Conservation (phyloP, 345 rosid genomes). For the Laguncularia racemosa region DNA sequence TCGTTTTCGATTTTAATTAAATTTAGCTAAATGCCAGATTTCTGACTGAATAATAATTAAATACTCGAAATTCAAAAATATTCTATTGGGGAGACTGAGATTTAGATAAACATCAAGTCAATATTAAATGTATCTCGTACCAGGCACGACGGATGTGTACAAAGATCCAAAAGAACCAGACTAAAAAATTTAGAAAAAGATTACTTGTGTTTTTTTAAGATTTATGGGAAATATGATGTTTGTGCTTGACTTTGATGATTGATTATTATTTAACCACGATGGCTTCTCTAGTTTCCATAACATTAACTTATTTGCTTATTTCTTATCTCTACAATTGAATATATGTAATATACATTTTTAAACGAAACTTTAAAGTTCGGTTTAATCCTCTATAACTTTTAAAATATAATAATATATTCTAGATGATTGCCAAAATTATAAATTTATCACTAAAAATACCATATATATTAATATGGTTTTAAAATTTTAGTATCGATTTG, state of each 20-base stretch:
- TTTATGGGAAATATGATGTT: too few species aligned
- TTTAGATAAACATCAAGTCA: conserved; percentile 4
- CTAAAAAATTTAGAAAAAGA: neutral
- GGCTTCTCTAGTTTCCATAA: conserved; percentile 12
- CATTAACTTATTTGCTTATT: too few species aligned
- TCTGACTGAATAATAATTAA: neutral
- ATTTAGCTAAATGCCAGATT: neutral
- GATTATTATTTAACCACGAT: conserved; percentile 5
- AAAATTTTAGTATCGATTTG: too few species aligned
- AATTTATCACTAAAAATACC: too few species aligned
- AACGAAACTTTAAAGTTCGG: too few species aligned
- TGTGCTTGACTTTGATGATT: conserved; percentile 9
- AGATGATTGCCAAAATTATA: too few species aligned
- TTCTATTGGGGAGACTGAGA: conserved; percentile 1
- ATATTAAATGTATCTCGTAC: neutral
- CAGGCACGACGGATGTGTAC: neutral
- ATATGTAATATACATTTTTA: neutral
- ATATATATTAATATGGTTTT: too few species aligned
- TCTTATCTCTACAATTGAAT: conserved; percentile 9
- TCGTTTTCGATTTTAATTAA: neutral
- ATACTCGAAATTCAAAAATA: neutral
- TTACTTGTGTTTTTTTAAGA: too few species aligned
- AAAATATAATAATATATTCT: too few species aligned
- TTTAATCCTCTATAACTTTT: too few species aligned
- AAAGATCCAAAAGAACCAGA: neutral